phyloP scores from a whole-genome alignment of 148 eudicot species.

The Oxyria digyna region DNA sequence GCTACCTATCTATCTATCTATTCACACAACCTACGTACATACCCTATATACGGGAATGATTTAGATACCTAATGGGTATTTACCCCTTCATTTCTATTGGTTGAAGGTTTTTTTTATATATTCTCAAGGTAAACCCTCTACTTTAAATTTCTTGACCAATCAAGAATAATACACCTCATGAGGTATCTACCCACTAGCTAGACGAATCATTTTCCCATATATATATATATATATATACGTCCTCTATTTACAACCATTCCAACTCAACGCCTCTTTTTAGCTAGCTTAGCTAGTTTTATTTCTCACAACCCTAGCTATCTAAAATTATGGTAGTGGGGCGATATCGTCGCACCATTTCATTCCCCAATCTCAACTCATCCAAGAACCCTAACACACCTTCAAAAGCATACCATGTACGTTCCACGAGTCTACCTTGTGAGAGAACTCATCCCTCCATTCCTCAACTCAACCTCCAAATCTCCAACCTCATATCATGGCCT shows the following conservation, averaged over 20 bases:
- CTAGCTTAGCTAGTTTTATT: not conserved
- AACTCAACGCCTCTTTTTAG: not conserved
- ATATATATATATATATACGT: too few relatives aligned
- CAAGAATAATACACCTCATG: too few relatives aligned
- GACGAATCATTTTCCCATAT: too few relatives aligned
- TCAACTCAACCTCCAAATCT: conserved; percentile 38
- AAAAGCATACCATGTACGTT: conserved; percentile 48
- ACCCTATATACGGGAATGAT: too few relatives aligned
- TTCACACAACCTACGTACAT: too few relatives aligned
- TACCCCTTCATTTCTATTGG: too few relatives aligned
- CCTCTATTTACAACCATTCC: too few relatives aligned
- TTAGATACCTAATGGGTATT: too few relatives aligned
- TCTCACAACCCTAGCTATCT: not conserved
- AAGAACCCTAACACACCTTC: conserved; percentile 3
- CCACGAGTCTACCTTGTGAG: conserved; percentile 57
- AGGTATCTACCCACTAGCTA: too few relatives aligned
- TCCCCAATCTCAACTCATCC: conserved; percentile 37
- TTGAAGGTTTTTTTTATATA: not conserved
- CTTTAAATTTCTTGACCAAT: too few relatives aligned
- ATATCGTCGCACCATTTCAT: conserved; percentile 69
- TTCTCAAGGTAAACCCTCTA: too few relatives aligned
- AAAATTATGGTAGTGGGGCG: conserved; percentile 28
- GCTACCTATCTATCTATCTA: not conserved
- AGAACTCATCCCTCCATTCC: conserved; percentile 53
- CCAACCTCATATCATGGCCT: conserved; percentile 30